Base-by-base conservation (phyloP, 352 stramenopile genomes). In the Pythium biforme region DNA sequence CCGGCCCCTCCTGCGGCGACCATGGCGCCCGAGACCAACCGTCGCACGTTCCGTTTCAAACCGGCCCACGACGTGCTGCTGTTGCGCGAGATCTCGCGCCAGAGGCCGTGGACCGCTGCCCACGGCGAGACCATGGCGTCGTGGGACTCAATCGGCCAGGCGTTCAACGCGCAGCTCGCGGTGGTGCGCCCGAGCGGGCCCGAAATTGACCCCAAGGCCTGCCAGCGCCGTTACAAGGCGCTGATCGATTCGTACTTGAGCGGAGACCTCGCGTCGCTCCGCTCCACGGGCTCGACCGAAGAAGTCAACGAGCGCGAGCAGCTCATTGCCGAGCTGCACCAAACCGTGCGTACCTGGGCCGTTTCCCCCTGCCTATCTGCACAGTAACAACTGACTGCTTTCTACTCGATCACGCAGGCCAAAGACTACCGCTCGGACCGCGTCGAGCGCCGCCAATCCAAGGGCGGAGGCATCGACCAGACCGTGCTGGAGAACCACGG, bases 21-120 rank as follows among this genome's bases (percentile, higher is more conserved):
- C 27, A 62, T 47, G 39, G 34, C 60, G 12, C 46, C 52, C 6
- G 60, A 67, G 25, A 19, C 29, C 60, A 67, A 61, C 60, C 48
- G 49, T 23, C 60, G 60, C 41, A 61, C 60, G 23, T 68, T 68
- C 61, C 61, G 61, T 47, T 68, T 68, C 61, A 62, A 62, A 37
- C 61, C 61, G 1, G 55, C 54, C 15, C 61, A 68, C 29, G 61
- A 68, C 37, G 50, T 68, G 19, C 45, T 68, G 2, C 47, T 68
- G 46, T 53, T 68, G 39, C 55, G 53, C 41, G 61, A 68, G 48
- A 59, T 62, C 37, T 46, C 47, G 31, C 61, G 61, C 53, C 47
- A 63, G 54, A 45, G 53, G 19, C 61, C 61, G 26, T 68, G 61
- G 61, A 62, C 61, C 8, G 61, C 61, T 7, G 53, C 54, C 12